Evolutionary conservation across 2,329 filamentous ascomycete species (phyloP).

Genomic region (Microdochium nivale): DNA sequence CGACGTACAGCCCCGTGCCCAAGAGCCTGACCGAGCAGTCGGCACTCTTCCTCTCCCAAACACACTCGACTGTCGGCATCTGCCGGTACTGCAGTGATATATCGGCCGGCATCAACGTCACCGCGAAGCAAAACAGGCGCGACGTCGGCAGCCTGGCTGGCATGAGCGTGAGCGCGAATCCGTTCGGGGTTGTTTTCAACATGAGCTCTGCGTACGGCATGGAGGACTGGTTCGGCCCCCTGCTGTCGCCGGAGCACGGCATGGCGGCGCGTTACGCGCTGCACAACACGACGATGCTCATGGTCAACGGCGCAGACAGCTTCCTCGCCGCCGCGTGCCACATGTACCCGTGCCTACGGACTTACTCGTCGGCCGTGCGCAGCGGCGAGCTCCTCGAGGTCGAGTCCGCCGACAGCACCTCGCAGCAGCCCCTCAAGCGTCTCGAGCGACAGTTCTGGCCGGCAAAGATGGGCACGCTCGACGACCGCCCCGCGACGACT

Average conservation of each 20-base stretch:
- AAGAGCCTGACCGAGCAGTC: neutral
- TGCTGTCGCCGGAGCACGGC: neutral
- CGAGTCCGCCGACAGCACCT: constrained; percentile 1
- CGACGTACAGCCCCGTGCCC: neutral
- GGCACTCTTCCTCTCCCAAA: neutral
- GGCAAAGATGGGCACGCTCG: neutral
- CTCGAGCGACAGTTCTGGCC: neutral
- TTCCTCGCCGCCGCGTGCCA: constrained; percentile 6
- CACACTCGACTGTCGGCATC: neutral
- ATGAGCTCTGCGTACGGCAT: neutral
- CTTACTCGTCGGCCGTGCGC: constrained; percentile 4
- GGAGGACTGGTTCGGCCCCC: neutral
- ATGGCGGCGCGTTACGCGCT: neutral
- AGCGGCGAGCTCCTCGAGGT: constrained; percentile 3
- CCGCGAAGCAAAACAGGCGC: neutral
- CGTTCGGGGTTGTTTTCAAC: neutral
- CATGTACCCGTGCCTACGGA: constrained; percentile 10
- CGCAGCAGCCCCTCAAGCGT: constrained; percentile 3
- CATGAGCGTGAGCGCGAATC: neutral
- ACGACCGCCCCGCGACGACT: neutral
- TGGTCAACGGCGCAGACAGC: neutral
- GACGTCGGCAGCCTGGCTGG: neutral
- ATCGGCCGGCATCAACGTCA: neutral
- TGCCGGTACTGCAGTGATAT: neutral
- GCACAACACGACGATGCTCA: neutral